These are phyloP conservation scores for Pseudocercospora crystallina DNA, from an alignment of 2,329 filamentous ascomycete species.

Conservation along the genomic window DNA sequence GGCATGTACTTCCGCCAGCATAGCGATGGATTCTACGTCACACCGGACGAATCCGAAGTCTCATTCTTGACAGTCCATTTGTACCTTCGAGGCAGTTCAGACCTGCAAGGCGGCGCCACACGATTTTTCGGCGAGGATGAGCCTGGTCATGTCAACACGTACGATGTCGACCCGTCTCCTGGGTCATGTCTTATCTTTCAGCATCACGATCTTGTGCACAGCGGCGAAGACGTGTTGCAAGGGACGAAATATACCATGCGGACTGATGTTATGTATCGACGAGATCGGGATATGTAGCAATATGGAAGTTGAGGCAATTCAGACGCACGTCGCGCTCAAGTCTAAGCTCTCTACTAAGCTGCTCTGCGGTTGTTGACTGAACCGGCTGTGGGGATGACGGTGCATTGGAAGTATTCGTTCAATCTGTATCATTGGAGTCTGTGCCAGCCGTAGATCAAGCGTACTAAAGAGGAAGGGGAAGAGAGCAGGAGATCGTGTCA, in stretches of 20 bases:
- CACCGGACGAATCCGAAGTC: slow-evolving; percentile 51
- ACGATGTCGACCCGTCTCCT: slow-evolving; percentile 45
- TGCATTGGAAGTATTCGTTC: too few species aligned
- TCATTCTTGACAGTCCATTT: slow-evolving; percentile 56
- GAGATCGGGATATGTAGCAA: not conserved
- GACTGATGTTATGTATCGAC: slow-evolving; percentile 54
- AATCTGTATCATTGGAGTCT: too few species aligned
- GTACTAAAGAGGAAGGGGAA: too few species aligned
- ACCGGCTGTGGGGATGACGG: too few species aligned
- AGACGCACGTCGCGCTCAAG: slow-evolving; percentile 1
- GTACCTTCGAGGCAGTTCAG: slow-evolving; percentile 35
- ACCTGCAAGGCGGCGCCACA: slow-evolving; percentile 53
- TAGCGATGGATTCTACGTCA: slow-evolving; percentile 63
- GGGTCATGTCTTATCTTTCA: slow-evolving; percentile 57
- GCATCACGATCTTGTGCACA: slow-evolving; percentile 51
- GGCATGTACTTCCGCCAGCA: slow-evolving; percentile 75
- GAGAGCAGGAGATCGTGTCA: too few species aligned
- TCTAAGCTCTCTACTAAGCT: not conserved
- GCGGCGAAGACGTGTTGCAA: slow-evolving; percentile 52
- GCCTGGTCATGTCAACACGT: slow-evolving; percentile 27
- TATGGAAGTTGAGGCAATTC: not conserved
- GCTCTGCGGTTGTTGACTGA: not conserved
- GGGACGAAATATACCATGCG: slow-evolving; percentile 55
- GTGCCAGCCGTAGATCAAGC: too few species aligned
- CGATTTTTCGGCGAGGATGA: slow-evolving; percentile 39